A percentile compares a stretch with the other conserved stretches of the same genome.
Conservation (phyloP, 805 yeast genomes). For the Nakazawaea laoshanensis region DNA sequence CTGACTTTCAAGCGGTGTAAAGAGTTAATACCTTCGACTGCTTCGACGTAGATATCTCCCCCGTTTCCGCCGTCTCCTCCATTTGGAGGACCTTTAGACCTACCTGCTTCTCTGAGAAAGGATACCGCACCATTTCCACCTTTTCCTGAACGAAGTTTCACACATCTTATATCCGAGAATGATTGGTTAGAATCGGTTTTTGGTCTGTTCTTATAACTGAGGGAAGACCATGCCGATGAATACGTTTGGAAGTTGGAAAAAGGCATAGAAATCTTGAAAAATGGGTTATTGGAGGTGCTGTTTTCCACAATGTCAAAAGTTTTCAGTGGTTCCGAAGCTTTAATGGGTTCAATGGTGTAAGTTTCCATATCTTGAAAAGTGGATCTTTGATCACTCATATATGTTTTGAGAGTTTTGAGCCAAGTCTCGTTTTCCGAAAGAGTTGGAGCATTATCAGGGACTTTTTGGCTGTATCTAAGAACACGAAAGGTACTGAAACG, state of each 20-base stretch:
- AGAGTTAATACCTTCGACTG: constrained; percentile 62
- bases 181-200: constrained; percentile 30
- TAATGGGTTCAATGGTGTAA: constrained; percentile 12
- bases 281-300: constrained; percentile 12
- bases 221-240: constrained; percentile 30
- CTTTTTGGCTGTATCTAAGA: too few relatives aligned
- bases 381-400: constrained; percentile 10
- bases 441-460: constrained; percentile 28
- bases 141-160: constrained; percentile 62
- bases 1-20: constrained; percentile 59
- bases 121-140: constrained; percentile 91
- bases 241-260: constrained; percentile 22
- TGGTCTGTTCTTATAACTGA: constrained; percentile 29
- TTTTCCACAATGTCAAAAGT: constrained; percentile 12
- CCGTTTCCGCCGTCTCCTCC: constrained; percentile 99
- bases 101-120: constrained; percentile 78
- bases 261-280: constrained; percentile 20
- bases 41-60: constrained; percentile 79
- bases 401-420: constrained; percentile 15
- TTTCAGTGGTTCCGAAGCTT: constrained; percentile 13
- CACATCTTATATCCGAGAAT: constrained; percentile 59
- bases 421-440: constrained; percentile 23
- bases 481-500: too few relatives aligned
- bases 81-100: constrained; percentile 88
- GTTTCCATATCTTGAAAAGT: constrained; percentile 15